phyloP scores from a whole-genome alignment of 768 basidiomycete species.

The Boletellus sp. region DNA sequence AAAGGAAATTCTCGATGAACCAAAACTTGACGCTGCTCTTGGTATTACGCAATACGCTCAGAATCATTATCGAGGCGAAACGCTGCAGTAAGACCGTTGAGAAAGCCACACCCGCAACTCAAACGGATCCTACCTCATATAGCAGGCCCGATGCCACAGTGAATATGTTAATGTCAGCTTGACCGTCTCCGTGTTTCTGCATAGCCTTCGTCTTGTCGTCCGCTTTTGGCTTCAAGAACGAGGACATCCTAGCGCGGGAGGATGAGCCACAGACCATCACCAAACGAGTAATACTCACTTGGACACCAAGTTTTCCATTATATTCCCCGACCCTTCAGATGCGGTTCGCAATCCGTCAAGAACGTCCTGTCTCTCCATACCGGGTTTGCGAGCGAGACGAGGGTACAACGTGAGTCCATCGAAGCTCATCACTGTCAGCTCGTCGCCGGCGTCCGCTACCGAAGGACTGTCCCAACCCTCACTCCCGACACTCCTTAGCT shows the following conservation, averaged over 20 bases:
- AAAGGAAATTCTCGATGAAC: slow-evolving; percentile 99
- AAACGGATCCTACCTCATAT: slow-evolving; percentile 70
- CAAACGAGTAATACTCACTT: slow-evolving; percentile 38
- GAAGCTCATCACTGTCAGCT: slow-evolving; percentile 82
- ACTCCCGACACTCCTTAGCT: slow-evolving; percentile 81
- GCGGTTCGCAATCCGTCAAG: slow-evolving; percentile 46
- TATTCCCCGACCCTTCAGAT: slow-evolving; percentile 32
- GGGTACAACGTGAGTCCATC: slow-evolving; percentile 90
- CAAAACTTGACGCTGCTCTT: slow-evolving; percentile 96
- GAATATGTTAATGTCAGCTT: slow-evolving; percentile 97
- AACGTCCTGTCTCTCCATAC: slow-evolving; percentile 82
- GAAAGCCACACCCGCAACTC: neutral
- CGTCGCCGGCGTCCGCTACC: slow-evolving; percentile 64
- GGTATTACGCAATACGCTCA: slow-evolving; percentile 93
- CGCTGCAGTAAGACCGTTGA: slow-evolving; percentile 48
- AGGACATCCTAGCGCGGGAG: slow-evolving; percentile 37
- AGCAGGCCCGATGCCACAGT: slow-evolving; percentile 96
- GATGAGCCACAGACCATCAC: slow-evolving; percentile 1
- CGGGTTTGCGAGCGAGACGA: slow-evolving; percentile 59
- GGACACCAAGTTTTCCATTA: slow-evolving; percentile 48
- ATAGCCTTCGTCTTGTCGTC: slow-evolving; percentile 21
- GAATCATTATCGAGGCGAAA: slow-evolving; percentile 97
- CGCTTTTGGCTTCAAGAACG: slow-evolving; percentile 37
- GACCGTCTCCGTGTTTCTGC: slow-evolving; percentile 33
- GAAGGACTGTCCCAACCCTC: slow-evolving; percentile 83